phyloP scores from a whole-genome alignment of 2,329 filamentous ascomycete species.

The Fusarium sp. region DNA sequence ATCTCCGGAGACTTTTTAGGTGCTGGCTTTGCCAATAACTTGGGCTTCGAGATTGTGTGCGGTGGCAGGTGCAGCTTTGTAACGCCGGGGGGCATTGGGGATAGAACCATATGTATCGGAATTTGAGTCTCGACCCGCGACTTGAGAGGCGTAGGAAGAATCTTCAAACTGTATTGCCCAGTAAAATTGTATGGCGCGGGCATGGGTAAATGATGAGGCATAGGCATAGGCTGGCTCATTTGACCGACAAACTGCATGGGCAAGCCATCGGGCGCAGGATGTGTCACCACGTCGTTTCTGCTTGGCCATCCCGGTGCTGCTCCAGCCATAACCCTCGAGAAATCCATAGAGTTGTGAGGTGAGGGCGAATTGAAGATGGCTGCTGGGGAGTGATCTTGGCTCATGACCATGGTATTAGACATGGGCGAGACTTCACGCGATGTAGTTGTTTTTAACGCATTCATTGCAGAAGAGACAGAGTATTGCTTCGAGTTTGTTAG shows the following conservation, averaged over 20 bases:
- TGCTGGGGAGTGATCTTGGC: conserved; percentile 64
- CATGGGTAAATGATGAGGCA: conserved; percentile 49
- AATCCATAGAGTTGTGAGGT: conserved; percentile 55
- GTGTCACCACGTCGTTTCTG: conserved; percentile 43
- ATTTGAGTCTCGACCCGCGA: conserved; percentile 98
- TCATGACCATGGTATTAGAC: conserved; percentile 61
- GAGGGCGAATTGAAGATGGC: conserved; percentile 62
- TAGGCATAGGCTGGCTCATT: conserved; percentile 46
- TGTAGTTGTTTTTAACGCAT: conserved; percentile 57
- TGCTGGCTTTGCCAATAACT: conserved; percentile 80
- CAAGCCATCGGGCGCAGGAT: conserved; percentile 40
- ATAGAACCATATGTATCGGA: conserved; percentile 83
- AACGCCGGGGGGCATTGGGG: conserved; percentile 78
- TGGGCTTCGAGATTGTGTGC: conserved; percentile 94
- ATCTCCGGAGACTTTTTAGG: conserved; percentile 76
- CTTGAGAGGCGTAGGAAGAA: conserved; percentile 78
- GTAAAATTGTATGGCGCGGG: conserved; percentile 48
- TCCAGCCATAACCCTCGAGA: conserved; percentile 49
- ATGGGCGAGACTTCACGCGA: conserved; percentile 68
- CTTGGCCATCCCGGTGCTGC: conserved; percentile 50
- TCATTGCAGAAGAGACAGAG: conserved; percentile 62
- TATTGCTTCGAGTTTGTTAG: conserved; percentile 58
- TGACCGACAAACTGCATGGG: conserved; percentile 45
- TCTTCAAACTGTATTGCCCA: conserved; percentile 61
- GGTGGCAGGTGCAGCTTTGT: conserved; percentile 87